Conservation (phyloP, 192 early-diverging fungal species). For the Backusella psychrophila region DNA sequence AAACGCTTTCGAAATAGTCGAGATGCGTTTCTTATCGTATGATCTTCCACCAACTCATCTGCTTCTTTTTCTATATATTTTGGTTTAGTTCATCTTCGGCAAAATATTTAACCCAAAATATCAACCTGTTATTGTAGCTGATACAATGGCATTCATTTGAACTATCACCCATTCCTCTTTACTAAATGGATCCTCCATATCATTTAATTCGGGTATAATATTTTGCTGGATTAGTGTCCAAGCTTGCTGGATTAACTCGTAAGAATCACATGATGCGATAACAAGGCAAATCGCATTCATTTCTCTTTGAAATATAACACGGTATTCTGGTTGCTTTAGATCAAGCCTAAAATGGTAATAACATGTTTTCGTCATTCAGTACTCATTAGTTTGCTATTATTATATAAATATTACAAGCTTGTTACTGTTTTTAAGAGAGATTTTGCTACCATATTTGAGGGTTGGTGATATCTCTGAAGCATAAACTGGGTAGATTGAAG, state of each 20-base stretch:
- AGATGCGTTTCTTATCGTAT: constrained; percentile 85
- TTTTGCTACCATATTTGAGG: constrained; percentile 51
- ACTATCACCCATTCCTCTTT: constrained; percentile 82
- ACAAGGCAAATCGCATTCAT: constrained; percentile 56
- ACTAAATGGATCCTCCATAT: constrained; percentile 73
- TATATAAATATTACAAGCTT: constrained; percentile 66
- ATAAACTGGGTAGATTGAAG: constrained; percentile 58
- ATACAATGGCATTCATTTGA: constrained; percentile 82
- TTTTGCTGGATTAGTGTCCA: constrained; percentile 85
- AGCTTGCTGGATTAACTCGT: constrained; percentile 76
- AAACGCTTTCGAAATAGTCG: constrained; percentile 89
- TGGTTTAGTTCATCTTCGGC: not conserved
- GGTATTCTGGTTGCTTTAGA: constrained; percentile 85
- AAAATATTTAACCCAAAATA: not conserved
- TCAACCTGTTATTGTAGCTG: constrained; percentile 23
- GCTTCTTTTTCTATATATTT: constrained; percentile 62
- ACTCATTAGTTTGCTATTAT: not conserved
- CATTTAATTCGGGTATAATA: constrained; percentile 44
- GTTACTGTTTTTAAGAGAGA: constrained; percentile 84
- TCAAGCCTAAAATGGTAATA: constrained; percentile 61
- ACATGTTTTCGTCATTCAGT: not conserved
- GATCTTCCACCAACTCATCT: constrained; percentile 84
- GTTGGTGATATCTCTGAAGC: constrained; percentile 61
- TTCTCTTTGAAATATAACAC: constrained; percentile 73
- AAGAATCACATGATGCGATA: constrained; percentile 76